Percentiles rank a stretch among this genome's conserved stretches.
phyloP scores from a whole-genome alignment of 345 rosid species.

The Jatropha curcas region DNA sequence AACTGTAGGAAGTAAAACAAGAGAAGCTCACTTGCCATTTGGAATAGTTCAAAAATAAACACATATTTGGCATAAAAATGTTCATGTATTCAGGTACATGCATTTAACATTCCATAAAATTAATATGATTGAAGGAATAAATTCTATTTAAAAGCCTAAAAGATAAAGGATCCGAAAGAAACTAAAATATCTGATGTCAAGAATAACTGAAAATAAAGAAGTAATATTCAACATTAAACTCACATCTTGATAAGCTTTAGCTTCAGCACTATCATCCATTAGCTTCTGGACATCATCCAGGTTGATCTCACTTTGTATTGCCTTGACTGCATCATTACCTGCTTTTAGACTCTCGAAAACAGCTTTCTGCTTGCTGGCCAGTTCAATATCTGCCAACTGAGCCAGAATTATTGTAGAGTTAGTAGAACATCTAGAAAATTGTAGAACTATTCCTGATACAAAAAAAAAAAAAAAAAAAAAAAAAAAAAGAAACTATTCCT shows the following conservation, averaged over 20 bases:
- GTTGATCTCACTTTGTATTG: constrained; percentile 83
- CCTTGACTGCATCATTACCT: constrained; percentile 79
- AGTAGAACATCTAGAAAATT: not conserved
- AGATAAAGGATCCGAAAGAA: not conserved
- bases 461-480: not conserved
- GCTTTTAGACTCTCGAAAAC: constrained; percentile 91
- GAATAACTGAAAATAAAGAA: not conserved
- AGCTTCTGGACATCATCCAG: constrained; percentile 90
- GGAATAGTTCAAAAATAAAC: not conserved
- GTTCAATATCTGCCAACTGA: constrained; percentile 92
- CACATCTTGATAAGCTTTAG: constrained; percentile 95
- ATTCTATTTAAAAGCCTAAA: not conserved
- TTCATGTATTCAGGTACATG: not conserved
- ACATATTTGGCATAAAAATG: not conserved
- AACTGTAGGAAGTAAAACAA: not conserved
- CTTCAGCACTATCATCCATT: constrained; percentile 94
- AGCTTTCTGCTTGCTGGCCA: constrained; percentile 91
- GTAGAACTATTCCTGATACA: not conserved
- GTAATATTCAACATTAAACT: constrained; percentile 30
- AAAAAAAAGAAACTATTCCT: no score
- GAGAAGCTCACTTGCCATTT: not conserved
- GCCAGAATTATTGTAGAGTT: constrained; percentile 2
- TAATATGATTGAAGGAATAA: not conserved
- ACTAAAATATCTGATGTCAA: not conserved
- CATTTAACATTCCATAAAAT: not conserved